Base-by-base conservation (phyloP, 2,329 filamentous ascomycete species). In the Paraphaeosphaeria minitans region DNA sequence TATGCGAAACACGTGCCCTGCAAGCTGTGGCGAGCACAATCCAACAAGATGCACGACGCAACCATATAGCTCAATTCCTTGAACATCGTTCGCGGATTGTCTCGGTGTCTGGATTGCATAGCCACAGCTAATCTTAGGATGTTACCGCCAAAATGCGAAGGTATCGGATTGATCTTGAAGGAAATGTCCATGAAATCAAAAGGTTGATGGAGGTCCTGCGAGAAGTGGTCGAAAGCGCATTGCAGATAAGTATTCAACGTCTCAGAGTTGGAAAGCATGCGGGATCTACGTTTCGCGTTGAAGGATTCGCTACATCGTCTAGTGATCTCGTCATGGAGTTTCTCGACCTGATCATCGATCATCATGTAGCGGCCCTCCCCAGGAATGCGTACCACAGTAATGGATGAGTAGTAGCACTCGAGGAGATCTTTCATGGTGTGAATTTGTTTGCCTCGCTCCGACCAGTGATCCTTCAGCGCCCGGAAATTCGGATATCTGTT, bases 131-230 rank as follows among this genome's bases (percentile, higher is more conserved):
- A 72, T 56, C 82, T 79, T 4, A 83, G 68, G 21, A 84, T 83
- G 60, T 83, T 81, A 3, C 80, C 82, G 19, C 80, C 79, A 67
- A 84, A 83, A 54, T 82, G 77, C 16, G 69, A 67, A 37, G 81
- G 78, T 61, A 84, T 82, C 0, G 81, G 81, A 53, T 77, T 82
- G 39, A 78, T 76, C 3, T 69, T 65, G 9, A 81, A 76, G 1
- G 81, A 78, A 4, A 78, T 78, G 50, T 81, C 69, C 39, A 84
- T 78, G 61, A 85, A 84, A 62, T 85, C 79, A 65, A 85, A 85
- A 4, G 83, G 80, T 0, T 68, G 69, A 48, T 82, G 74, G 4
- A 84, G 67, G 41, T 77, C 71, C 1, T 68, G 69, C 2, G 80
- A 72, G 56, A 83, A 85, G 60, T 85, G 83, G 48, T 82, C 78